Evolutionary conservation across 2,329 filamentous ascomycete genomes (phyloP).

Genomic region (Lachnellula willkommii): DNA sequence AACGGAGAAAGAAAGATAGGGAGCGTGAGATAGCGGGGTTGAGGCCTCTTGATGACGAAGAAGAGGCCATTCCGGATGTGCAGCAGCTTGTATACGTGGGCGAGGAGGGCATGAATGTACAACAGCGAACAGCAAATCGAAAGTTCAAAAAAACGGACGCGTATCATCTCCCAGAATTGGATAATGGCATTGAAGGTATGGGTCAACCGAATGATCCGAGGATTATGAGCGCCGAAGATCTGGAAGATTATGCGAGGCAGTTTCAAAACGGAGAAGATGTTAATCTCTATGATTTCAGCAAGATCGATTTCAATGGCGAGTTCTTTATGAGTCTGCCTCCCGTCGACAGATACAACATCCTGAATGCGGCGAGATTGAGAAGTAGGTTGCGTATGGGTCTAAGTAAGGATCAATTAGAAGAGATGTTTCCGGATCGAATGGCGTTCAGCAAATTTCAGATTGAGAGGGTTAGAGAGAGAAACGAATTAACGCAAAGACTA

Average conservation of each 20-base stretch:
- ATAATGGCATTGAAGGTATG: slow-evolving; percentile 74
- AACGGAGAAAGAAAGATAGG: slow-evolving; percentile 46
- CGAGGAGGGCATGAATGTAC: slow-evolving; percentile 74
- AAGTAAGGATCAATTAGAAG: slow-evolving; percentile 90
- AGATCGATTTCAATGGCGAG: slow-evolving; percentile 94
- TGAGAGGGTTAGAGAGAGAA: slow-evolving; percentile 84
- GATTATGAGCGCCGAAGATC: slow-evolving; percentile 91
- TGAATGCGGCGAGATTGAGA: slow-evolving; percentile 85
- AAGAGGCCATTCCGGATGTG: slow-evolving; percentile 62
- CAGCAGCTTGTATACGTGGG: slow-evolving; percentile 80
- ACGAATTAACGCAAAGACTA: slow-evolving; percentile 86
- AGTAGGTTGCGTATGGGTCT: slow-evolving; percentile 91
- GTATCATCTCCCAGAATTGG: slow-evolving; percentile 87
- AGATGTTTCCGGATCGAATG: slow-evolving; percentile 97
- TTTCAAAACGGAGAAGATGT: slow-evolving; percentile 92
- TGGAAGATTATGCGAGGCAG: slow-evolving; percentile 89
- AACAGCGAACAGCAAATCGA: slow-evolving; percentile 68
- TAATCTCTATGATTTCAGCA: slow-evolving; percentile 89
- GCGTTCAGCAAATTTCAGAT: slow-evolving; percentile 96
- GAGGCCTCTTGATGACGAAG: slow-evolving; percentile 45
- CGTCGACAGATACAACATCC: slow-evolving; percentile 90
- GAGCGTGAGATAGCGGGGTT: slow-evolving; percentile 37
- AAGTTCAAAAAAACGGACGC: slow-evolving; percentile 88
- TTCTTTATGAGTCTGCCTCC: slow-evolving; percentile 91
- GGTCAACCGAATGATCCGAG: slow-evolving; percentile 85